Evolutionary conservation across 192 early-diverging fungal species (phyloP).

Genomic region (Umbelopsis sp.): DNA sequence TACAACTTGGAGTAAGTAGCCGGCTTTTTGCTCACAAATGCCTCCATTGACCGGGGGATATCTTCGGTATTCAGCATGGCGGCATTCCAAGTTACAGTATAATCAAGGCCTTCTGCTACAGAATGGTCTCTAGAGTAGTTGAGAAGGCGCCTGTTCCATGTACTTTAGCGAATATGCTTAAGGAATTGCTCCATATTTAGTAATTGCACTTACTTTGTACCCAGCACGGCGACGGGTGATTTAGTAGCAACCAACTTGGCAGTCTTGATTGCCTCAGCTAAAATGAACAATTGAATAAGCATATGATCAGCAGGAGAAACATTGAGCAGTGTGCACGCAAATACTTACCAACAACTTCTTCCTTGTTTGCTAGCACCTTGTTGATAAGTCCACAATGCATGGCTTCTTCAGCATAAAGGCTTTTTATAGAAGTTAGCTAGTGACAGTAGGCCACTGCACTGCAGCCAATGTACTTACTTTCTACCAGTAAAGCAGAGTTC

Average conservation of each 20-base stretch:
- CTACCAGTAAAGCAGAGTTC: constrained; percentile 89
- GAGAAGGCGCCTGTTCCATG: constrained; percentile 62
- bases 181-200: too few species aligned
- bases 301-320: not conserved
- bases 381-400: constrained; percentile 59
- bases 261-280: constrained; percentile 65
- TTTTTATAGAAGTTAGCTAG: not conserved
- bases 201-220: constrained; percentile 72
- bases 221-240: constrained; percentile 83
- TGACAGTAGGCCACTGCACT: too few species aligned
- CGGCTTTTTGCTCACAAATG: constrained; percentile 49
- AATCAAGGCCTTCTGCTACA: constrained; percentile 84
- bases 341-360: constrained; percentile 52
- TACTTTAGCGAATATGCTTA: not conserved
- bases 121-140: constrained; percentile 94
- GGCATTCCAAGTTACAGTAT: constrained; percentile 88
- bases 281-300: not conserved
- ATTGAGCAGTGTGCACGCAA: not conserved
- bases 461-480: constrained; percentile 40
- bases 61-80: constrained; percentile 78
- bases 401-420: constrained; percentile 63
- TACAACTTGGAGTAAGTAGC: constrained; percentile 57
- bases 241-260: constrained; percentile 83
- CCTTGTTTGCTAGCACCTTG: constrained; percentile 50
- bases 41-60: constrained; percentile 46